Percentiles rank a stretch among this genome's conserved stretches.
phyloP scores from a whole-genome alignment of 2,329 filamentous ascomycete genomes.

The Sporothrix humicola region DNA sequence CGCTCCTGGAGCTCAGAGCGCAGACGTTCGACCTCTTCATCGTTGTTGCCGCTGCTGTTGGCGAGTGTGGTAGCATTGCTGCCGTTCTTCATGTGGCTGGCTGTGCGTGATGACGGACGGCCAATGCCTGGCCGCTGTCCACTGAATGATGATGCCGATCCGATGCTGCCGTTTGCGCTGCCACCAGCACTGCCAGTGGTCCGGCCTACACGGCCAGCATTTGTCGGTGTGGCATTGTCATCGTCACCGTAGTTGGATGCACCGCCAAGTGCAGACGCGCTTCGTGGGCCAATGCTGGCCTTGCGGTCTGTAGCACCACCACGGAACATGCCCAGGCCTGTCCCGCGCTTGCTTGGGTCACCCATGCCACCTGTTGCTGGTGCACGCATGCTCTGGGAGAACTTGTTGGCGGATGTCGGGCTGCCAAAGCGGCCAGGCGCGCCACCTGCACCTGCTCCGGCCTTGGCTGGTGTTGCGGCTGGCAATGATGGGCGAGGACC shows the following conservation, averaged over 20 bases:
- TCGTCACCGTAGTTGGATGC: slow-evolving; percentile 59
- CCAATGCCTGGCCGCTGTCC: slow-evolving; percentile 48
- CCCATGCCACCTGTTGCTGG: slow-evolving; percentile 55
- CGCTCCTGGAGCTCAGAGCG: slow-evolving; percentile 78
- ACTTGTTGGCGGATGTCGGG: slow-evolving; percentile 65
- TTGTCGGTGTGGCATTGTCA: slow-evolving; percentile 49
- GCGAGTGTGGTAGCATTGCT: slow-evolving; percentile 33
- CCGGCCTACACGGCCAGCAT: slow-evolving; percentile 54
- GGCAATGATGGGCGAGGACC: slow-evolving; percentile 59
- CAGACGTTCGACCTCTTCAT: slow-evolving; percentile 76
- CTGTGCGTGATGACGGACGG: slow-evolving; percentile 53
- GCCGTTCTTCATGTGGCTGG: slow-evolving; percentile 36
- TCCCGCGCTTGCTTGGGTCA: slow-evolving; percentile 62
- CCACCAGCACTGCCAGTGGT: slow-evolving; percentile 51
- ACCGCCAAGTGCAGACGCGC: slow-evolving; percentile 63
- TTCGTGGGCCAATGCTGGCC: slow-evolving; percentile 61
- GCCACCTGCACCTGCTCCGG: slow-evolving; percentile 18
- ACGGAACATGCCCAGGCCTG: slow-evolving; percentile 23
- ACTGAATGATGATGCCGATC: slow-evolving; percentile 56
- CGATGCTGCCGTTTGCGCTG: slow-evolving; percentile 43
- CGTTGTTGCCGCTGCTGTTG: slow-evolving; percentile 64
- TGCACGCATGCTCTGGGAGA: slow-evolving; percentile 65
- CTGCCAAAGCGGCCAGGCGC: slow-evolving; percentile 65
- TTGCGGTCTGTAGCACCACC: slow-evolving; percentile 48
- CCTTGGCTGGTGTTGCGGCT: slow-evolving; percentile 56